Evolutionary conservation across 495 filamentous ascomycete genomes (phyloP), one percentile per base, ranked within the genome.

Genomic region (Talaromyces thailandensis): DNA sequence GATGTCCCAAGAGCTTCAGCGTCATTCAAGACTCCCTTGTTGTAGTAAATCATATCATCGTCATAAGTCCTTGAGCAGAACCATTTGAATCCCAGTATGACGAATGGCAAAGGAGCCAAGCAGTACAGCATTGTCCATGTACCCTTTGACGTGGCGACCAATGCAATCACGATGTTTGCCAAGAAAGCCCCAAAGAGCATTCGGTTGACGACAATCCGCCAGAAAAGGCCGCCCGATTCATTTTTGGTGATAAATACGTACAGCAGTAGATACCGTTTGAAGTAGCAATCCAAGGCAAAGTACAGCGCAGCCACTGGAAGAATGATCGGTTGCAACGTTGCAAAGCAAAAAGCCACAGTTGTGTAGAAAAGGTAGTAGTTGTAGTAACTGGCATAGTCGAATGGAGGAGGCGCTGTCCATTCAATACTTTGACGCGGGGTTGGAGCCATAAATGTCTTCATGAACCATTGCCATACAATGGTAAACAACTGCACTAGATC

Each of bases 241-340:
- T 88, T 93, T 74, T 97, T 98, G 25, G 94, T 99, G 62, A 96
- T 81, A 62, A 96, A 96, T 64, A 98, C 86, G 73, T 98, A 96
- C 71, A 98, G 77, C 50, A 98, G 75, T 29, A 96, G 76, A 72
- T 99, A 99, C 72, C 98, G 97, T 82, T 96, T 98, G 69, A 97
- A 76, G 73, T 87, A 89, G 18, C 86, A 85, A 70, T 99, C 94
- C 52, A 98, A 75, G 18, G 79, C 77, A 71, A 98, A 98, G 76
- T 97, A 99, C 21, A 98, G 68, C 1, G 93, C 93, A 0, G 90
- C 90, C 37, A 96, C 87, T 0, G 91, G 90, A n/a, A 99, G 81
- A 4, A 92, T 89, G 32, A 98, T 82, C 0, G 94, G 94, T 74
- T 98, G 94, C 48, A 97, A 73, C 11, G 88, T 87, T 2, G 88